These are phyloP conservation scores for Aspergillus pseudoterreus DNA, from an alignment of 2,329 filamentous ascomycete species.

Conservation along the genomic window DNA sequence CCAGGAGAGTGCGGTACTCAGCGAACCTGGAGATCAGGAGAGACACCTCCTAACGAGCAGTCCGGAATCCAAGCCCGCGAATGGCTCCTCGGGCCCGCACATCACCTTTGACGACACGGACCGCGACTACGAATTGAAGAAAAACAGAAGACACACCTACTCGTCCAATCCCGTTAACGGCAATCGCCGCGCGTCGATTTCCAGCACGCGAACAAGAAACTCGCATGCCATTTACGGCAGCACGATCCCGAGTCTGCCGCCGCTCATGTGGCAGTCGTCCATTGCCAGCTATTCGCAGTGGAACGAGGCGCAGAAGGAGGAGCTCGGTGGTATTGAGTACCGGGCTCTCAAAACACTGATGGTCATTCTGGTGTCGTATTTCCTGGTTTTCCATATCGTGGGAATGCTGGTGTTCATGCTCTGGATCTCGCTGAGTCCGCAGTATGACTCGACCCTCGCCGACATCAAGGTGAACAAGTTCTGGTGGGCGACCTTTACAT, in stretches of 20 bases:
- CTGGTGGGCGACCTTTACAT: slow-evolving; percentile 45
- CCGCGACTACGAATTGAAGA: slow-evolving; percentile 9
- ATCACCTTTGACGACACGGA: slow-evolving; percentile 24
- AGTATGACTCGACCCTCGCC: slow-evolving; percentile 61
- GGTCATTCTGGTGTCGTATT: slow-evolving; percentile 71
- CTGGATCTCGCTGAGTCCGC: slow-evolving; percentile 65
- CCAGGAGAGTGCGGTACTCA: background rate
- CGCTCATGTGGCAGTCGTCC: slow-evolving; percentile 86
- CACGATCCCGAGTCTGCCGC: slow-evolving; percentile 58
- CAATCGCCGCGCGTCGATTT: slow-evolving; percentile 17
- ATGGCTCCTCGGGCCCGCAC: slow-evolving; percentile 19
- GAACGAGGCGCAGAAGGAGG: slow-evolving; percentile 82
- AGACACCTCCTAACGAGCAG: background rate
- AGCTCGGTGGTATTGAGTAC: slow-evolving; percentile 92
- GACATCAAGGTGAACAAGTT: background rate
- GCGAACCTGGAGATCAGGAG: slow-evolving; percentile 5
- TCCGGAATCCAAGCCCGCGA: background rate
- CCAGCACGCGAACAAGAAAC: slow-evolving; percentile 6
- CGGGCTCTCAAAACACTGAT: slow-evolving; percentile 80
- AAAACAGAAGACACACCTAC: slow-evolving; percentile 17
- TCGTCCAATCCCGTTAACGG: slow-evolving; percentile 2
- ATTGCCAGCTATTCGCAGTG: slow-evolving; percentile 88
- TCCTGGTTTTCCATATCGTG: slow-evolving; percentile 72
- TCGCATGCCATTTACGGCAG: background rate
- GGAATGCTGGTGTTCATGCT: slow-evolving; percentile 68